Evolutionary conservation across 2,329 filamentous ascomycete species (phyloP).

Genomic region (Boeremia lycopersici): DNA sequence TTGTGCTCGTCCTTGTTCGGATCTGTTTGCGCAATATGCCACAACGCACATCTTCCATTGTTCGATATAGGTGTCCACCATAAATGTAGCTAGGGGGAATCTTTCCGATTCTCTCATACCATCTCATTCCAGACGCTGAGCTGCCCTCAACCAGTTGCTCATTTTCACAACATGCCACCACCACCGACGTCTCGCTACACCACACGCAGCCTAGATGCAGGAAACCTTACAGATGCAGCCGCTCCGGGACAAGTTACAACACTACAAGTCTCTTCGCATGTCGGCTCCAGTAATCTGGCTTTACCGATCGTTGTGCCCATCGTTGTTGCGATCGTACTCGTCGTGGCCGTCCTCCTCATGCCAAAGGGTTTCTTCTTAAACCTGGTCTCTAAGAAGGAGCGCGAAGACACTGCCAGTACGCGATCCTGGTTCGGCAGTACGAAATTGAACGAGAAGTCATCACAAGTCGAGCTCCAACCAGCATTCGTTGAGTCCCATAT

Average conservation of each 20-base stretch:
- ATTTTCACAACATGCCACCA: not conserved
- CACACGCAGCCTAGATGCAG: not conserved
- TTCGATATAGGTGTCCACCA: too few relatives aligned
- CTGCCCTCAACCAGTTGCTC: not conserved
- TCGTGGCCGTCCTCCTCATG: not conserved
- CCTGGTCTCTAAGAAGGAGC: not conserved
- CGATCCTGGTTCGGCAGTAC: not conserved
- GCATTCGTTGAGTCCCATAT: constrained; percentile 8
- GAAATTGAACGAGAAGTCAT: not conserved
- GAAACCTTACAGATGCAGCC: not conserved
- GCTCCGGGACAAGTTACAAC: not conserved
- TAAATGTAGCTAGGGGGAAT: too few relatives aligned
- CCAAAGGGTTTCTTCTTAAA: not conserved
- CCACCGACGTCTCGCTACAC: not conserved
- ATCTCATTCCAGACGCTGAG: not conserved
- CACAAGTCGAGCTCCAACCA: not conserved
- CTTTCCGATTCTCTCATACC: not conserved
- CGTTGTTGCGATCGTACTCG: not conserved
- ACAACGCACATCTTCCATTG: too few relatives aligned
- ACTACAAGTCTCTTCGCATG: not conserved
- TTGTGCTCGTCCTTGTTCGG: not conserved
- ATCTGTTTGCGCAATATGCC: not conserved
- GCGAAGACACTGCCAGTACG: not conserved
- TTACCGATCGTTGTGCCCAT: not conserved
- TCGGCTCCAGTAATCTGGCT: not conserved